These are phyloP conservation scores for Blastobotrys muscicola DNA, from an alignment of 805 yeast species.

Conservation along the genomic window DNA sequence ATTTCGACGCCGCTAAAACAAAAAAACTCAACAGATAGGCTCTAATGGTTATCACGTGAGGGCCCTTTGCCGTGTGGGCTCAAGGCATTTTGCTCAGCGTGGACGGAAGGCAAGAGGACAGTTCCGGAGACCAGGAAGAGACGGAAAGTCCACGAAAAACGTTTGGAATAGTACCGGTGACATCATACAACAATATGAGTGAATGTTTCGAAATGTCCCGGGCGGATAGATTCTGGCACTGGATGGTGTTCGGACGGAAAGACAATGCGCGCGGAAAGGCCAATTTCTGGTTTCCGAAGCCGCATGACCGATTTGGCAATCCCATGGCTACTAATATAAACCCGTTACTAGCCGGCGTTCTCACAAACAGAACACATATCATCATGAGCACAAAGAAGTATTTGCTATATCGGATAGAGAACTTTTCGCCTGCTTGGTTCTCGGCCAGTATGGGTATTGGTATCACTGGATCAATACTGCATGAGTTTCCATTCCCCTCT, in stretches of 20 bases:
- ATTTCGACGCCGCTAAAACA: too few relatives aligned
- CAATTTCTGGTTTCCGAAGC: not conserved
- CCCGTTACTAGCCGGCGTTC: not conserved
- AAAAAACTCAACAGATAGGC: too few relatives aligned
- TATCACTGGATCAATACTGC: conserved; percentile 51
- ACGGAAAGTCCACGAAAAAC: not conserved
- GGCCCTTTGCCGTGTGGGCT: too few relatives aligned
- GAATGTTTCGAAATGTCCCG: not conserved
- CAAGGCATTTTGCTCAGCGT: too few relatives aligned
- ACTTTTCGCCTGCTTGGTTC: conserved; percentile 36
- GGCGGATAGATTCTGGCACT: not conserved
- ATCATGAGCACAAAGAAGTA: not conserved
- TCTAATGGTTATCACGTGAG: too few relatives aligned
- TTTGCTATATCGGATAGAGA: conserved; percentile 2
- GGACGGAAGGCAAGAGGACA: too few relatives aligned
- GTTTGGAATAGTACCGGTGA: not conserved
- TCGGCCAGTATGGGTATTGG: conserved; percentile 84
- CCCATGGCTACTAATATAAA: not conserved
- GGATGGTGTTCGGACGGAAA: too few relatives aligned
- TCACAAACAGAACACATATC: not conserved
- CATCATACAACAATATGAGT: not conserved
- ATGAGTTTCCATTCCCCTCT: conserved; percentile 55
- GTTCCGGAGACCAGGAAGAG: too few relatives aligned
- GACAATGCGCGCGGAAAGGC: too few relatives aligned
- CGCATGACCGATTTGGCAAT: not conserved